phyloP scores from a whole-genome alignment of 768 basidiomycete species.

The Boletus pseudopeckii region DNA sequence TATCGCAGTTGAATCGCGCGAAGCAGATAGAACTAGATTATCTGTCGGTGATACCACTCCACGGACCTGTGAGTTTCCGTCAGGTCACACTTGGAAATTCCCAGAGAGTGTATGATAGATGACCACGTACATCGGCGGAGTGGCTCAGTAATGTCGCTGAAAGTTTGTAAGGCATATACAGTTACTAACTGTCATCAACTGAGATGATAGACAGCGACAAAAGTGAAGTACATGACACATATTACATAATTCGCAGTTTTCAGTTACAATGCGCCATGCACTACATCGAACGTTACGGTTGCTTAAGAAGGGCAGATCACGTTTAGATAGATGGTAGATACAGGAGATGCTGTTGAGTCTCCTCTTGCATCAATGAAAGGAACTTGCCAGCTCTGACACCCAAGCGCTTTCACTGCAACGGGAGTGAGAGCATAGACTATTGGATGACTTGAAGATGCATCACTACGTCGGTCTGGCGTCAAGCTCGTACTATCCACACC shows the following conservation, averaged over 20 bases:
- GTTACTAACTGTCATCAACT: neutral
- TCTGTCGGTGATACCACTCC: constrained; percentile 73
- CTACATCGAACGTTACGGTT: no score
- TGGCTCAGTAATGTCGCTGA: constrained; percentile 71
- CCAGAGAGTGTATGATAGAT: neutral
- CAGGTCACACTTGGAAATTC: constrained; percentile 9
- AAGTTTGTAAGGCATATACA: constrained; percentile 74
- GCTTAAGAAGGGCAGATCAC: no score
- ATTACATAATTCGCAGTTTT: neutral
- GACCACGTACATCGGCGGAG: constrained; percentile 62
- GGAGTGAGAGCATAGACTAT: no score
- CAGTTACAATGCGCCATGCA: no score
- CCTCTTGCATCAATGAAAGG: no score
- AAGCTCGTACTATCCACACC: no score
- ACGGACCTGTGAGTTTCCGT: constrained; percentile 60
- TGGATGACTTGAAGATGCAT: neutral
- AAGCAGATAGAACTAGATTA: constrained; percentile 81
- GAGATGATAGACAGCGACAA: neutral
- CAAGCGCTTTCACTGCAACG: no score
- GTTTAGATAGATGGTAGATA: no score
- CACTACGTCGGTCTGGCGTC: no score
- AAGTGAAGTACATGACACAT: no score
- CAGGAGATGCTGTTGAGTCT: no score
- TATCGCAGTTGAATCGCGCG: constrained; percentile 88
- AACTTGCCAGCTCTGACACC: no score